Evolutionary conservation across 116 monocot genomes (phyloP), one percentile per base, ranked within the genome.

Genomic region (Phalaenopsis hybrid): DNA sequence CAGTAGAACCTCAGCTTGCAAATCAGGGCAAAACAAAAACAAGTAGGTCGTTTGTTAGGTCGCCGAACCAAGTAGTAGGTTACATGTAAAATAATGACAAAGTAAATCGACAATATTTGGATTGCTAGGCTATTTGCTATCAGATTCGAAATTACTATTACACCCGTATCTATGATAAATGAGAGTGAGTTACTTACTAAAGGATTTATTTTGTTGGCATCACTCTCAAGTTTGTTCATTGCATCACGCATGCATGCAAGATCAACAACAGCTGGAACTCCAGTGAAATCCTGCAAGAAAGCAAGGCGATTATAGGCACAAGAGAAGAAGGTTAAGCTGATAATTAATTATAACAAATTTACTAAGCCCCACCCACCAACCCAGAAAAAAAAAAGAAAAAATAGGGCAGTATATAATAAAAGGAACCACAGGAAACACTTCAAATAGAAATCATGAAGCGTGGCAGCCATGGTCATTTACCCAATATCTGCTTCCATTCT

Each of bases 211-310:
- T 91, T 93, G 57, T 90, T 90, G 6, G 94, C 84, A 86, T 97
- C 94, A 76, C 94, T 85, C 10, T 89, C 94, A 46, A 97, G 90
- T 79, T 83, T 93, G 83, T 88, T 92, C 91, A 97, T 94, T 10
- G 97, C 97, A 90, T 97, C 97, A 21, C 97, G 79, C 97, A 97
- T 97, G 80, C 92, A 90, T 2, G 97, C 94, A 79, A 97, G 94
- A 82, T 97, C 97, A 70, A 97, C 97, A 83, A 97, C 92, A 80
- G 94, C 94, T 45, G 97, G 97, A 48, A 97, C 97, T 80, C 97
- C 97, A 44, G 97, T 97, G 57, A 97, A 97, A 84, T 97, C 97
- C 97, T 97, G 82, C 46, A 75, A 46, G 75, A 9, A 43, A 7
- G 1, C 41, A 1, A 2, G 28, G 44, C 3, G 63, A 75, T 33